These are phyloP conservation scores for Zizania palustris DNA, from an alignment of 202 grass and related monocot genomes.

Conservation along the genomic window DNA sequence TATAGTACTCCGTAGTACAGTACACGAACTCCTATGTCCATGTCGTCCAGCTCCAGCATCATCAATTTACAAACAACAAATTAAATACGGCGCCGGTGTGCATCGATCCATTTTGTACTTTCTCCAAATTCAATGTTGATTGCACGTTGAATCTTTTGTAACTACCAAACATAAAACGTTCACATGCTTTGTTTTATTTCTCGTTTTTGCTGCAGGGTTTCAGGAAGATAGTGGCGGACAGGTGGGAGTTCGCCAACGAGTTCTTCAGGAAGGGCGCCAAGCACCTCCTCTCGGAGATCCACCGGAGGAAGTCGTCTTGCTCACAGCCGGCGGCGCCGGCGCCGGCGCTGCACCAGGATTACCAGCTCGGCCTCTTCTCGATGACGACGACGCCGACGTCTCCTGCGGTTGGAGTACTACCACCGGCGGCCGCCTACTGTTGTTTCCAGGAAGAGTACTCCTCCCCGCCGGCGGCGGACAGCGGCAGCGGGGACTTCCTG, in stretches of 20 bases:
- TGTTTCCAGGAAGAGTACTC: slow-evolving; percentile 10
- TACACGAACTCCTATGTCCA: no score
- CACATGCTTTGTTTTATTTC: no score
- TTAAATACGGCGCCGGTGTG: no score
- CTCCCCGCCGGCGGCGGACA: not conserved
- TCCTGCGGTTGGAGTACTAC: not conserved
- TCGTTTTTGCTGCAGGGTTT: slow-evolving; percentile 54
- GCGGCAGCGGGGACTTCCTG: slow-evolving; percentile 39
- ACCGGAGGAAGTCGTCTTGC: slow-evolving; percentile 60
- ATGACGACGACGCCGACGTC: not conserved
- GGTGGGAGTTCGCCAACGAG: slow-evolving; percentile 87
- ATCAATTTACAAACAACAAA: no score
- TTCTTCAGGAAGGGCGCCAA: slow-evolving; percentile 77
- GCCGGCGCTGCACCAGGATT: slow-evolving; percentile 25
- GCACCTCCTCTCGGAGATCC: slow-evolving; percentile 77
- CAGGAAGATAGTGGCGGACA: slow-evolving; percentile 80
- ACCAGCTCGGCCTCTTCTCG: slow-evolving; percentile 49
- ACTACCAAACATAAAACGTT: no score
- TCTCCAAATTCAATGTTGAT: no score
- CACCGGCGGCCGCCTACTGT: not conserved
- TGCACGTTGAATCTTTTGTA: no score
- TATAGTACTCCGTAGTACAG: no score
- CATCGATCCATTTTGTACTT: no score
- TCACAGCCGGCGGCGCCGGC: slow-evolving; percentile 22
- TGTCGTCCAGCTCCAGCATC: no score